phyloP scores from a whole-genome alignment of 176 grass and related monocot species.

The Oryza longistaminata region DNA sequence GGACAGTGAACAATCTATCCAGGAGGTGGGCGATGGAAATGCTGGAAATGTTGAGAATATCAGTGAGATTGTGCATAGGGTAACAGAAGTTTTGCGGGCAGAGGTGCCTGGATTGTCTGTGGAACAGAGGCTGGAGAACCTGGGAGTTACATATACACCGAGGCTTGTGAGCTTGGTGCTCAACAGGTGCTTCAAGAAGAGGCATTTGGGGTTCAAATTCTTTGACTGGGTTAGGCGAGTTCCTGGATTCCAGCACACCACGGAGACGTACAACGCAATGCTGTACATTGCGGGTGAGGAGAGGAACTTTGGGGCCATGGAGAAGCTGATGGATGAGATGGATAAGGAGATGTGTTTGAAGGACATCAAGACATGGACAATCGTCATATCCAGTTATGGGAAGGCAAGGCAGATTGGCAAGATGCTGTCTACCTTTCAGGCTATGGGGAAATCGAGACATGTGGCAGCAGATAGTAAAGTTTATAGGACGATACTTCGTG shows the following conservation, averaged over 20 bases:
- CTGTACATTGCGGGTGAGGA: slow-evolving; percentile 67
- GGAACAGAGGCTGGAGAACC: slow-evolving; percentile 46
- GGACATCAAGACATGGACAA: slow-evolving; percentile 78
- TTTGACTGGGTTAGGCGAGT: slow-evolving; percentile 65
- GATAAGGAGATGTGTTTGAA: slow-evolving; percentile 53
- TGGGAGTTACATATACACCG: slow-evolving; percentile 46
- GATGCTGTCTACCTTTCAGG: slow-evolving; percentile 58
- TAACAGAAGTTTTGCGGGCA: slow-evolving; percentile 50
- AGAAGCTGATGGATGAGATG: slow-evolving; percentile 66
- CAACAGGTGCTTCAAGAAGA: slow-evolving; percentile 69
- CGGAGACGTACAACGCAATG: slow-evolving; percentile 68
- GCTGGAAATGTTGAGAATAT: slow-evolving; percentile 16
- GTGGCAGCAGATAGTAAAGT: slow-evolving; percentile 36
- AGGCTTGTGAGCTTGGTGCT: slow-evolving; percentile 67
- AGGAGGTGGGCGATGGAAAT: not conserved
- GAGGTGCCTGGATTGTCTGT: slow-evolving; percentile 35
- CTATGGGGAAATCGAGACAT: slow-evolving; percentile 58
- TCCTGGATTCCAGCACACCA: slow-evolving; percentile 51
- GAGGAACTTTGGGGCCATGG: slow-evolving; percentile 44
- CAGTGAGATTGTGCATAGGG: slow-evolving; percentile 45
- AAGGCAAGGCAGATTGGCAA: slow-evolving; percentile 54
- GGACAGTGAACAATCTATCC: not conserved
- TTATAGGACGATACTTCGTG: slow-evolving; percentile 55
- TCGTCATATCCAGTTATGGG: slow-evolving; percentile 55
- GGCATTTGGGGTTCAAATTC: slow-evolving; percentile 58